These are phyloP conservation scores for Torrubiella hemipterigena DNA, from an alignment of 2,329 filamentous ascomycete species.

Conservation along the genomic window DNA sequence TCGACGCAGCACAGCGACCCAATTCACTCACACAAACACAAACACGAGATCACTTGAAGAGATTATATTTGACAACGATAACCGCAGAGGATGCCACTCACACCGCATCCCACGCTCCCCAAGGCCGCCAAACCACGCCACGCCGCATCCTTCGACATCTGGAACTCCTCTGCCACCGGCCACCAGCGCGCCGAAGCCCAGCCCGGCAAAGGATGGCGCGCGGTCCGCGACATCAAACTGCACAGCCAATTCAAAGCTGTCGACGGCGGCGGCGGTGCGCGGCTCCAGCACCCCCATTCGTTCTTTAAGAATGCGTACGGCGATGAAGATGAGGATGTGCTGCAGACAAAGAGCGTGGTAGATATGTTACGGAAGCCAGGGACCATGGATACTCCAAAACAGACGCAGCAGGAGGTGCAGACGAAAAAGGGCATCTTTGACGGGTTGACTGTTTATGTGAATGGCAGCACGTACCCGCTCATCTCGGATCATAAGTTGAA, in stretches of 20 bases:
- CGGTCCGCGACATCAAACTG: constrained; percentile 57
- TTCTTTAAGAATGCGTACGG: too few relatives aligned
- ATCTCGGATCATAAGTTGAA: constrained; percentile 83
- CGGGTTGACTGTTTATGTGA: constrained; percentile 68
- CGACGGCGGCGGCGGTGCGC: constrained; percentile 44
- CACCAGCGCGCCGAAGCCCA: constrained; percentile 66
- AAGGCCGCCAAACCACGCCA: constrained; percentile 29
- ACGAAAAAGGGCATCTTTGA: constrained; percentile 45
- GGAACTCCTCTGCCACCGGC: constrained; percentile 64
- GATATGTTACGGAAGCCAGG: constrained; percentile 42
- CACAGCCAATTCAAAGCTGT: constrained; percentile 55
- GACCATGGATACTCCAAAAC: constrained; percentile 19
- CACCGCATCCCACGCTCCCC: too few relatives aligned
- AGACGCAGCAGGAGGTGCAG: constrained; percentile 23
- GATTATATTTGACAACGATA: too few relatives aligned
- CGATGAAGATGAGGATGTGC: constrained; percentile 29
- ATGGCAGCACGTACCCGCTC: constrained; percentile 70
- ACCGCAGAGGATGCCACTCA: too few relatives aligned
- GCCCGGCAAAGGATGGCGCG: constrained; percentile 56
- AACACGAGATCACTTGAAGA: too few relatives aligned
- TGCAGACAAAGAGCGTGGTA: constrained; percentile 33
- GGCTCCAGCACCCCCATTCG: constrained; percentile 54
- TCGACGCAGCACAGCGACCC: too few relatives aligned
- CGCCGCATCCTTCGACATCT: constrained; percentile 46
- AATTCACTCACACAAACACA: too few relatives aligned